Evolutionary conservation across 2,329 filamentous ascomycete species (phyloP).

Genomic region (Truncatella angustata): DNA sequence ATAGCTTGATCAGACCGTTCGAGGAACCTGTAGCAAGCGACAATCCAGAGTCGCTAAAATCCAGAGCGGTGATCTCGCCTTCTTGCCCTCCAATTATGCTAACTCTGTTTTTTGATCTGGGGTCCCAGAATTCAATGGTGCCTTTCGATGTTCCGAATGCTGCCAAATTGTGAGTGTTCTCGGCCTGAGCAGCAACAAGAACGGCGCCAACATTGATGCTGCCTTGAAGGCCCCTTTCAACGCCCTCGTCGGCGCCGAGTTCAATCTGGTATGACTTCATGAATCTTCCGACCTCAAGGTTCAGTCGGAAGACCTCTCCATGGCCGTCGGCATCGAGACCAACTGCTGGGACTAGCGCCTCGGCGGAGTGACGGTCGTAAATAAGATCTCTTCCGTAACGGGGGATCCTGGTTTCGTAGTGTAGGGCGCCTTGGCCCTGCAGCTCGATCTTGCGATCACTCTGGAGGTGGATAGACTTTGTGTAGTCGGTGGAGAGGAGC

Average conservation of each 20-base stretch:
- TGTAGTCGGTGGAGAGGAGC: conserved; percentile 85
- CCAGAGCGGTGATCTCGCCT: conserved; percentile 79
- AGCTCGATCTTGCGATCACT: conserved; percentile 90
- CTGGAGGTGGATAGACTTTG: conserved; percentile 92
- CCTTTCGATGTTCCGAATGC: conserved; percentile 93
- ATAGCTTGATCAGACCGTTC: conserved; percentile 82
- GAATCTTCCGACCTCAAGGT: conserved; percentile 87
- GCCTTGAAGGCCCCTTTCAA: conserved; percentile 75
- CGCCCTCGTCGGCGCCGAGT: conserved; percentile 78
- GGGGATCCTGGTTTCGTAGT: conserved; percentile 86
- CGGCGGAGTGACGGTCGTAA: conserved; percentile 79
- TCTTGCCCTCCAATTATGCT: conserved; percentile 70
- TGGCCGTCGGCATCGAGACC: conserved; percentile 82
- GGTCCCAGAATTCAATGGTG: conserved; percentile 97
- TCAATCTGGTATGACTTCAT: conserved; percentile 93
- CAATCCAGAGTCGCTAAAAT: conserved; percentile 81
- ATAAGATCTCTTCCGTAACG: conserved; percentile 87
- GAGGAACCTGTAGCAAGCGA: conserved; percentile 86
- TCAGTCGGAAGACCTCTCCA: conserved; percentile 90
- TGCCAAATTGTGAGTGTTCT: conserved; percentile 83
- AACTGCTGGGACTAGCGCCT: conserved; percentile 83
- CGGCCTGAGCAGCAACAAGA: conserved; percentile 83
- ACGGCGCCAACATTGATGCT: conserved; percentile 83
- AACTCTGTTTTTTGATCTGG: conserved; percentile 76
- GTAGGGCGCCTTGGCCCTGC: conserved; percentile 83